phyloP scores from a whole-genome alignment of 495 filamentous ascomycete species.

The Neurospora sublineolata region DNA sequence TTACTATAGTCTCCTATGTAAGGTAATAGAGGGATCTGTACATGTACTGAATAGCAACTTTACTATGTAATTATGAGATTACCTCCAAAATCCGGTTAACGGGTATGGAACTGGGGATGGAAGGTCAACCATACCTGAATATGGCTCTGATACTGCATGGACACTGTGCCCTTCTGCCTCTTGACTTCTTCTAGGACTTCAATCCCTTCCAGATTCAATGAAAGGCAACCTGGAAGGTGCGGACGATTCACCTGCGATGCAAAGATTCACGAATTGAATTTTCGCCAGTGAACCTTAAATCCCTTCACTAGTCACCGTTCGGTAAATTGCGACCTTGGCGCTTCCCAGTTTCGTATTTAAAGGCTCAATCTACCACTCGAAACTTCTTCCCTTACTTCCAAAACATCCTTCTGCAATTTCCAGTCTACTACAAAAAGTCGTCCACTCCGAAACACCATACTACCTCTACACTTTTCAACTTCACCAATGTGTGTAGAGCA shows the following conservation, averaged over 20 bases:
- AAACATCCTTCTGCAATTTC: background rate
- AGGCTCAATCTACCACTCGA: background rate
- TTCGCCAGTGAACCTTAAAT: background rate
- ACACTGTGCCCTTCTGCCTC: background rate
- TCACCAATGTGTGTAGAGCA: background rate
- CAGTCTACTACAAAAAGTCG: background rate
- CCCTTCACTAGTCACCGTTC: background rate
- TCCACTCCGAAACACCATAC: background rate
- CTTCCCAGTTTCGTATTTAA: background rate
- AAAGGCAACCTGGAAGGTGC: background rate
- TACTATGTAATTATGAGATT: background rate
- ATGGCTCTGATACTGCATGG: background rate
- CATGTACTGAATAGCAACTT: background rate
- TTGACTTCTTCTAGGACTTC: background rate
- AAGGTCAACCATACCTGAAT: background rate
- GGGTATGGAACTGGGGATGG: background rate
- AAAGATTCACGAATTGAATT: background rate
- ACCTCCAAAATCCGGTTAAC: background rate
- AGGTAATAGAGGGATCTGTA: background rate
- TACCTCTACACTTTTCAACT: background rate
- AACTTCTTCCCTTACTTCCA: background rate
- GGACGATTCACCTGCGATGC: background rate
- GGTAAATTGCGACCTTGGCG: background rate
- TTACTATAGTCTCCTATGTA: background rate
- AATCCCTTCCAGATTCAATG: background rate